phyloP scores from a whole-genome alignment of 2,329 filamentous ascomycete genomes.

The Rutstroemia sp. region DNA sequence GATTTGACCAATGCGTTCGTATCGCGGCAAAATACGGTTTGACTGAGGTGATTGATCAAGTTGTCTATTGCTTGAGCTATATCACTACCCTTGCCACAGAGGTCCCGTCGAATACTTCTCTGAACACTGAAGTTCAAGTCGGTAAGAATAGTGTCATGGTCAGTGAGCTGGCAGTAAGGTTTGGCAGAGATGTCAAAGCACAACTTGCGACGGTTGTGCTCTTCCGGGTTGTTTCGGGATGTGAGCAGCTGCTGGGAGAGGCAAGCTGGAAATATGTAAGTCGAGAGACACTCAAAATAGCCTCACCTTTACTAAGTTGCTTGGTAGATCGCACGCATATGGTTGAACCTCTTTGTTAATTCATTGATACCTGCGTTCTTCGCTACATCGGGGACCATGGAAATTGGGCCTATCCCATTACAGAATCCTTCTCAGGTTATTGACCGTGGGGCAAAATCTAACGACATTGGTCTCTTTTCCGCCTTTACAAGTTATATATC shows the following conservation, averaged over 20 bases:
- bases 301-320: slow-evolving; percentile 31
- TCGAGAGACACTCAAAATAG: slow-evolving; percentile 16
- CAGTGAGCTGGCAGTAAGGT: slow-evolving; percentile 91
- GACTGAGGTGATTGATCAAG: slow-evolving; percentile 83
- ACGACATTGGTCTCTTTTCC: slow-evolving; percentile 82
- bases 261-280: slow-evolving; percentile 70
- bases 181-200: slow-evolving; percentile 87
- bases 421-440: slow-evolving; percentile 90
- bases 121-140: slow-evolving; percentile 94
- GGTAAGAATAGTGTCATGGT: slow-evolving; percentile 95
- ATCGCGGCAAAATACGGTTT: slow-evolving; percentile 82
- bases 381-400: slow-evolving; percentile 51
- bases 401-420: slow-evolving; percentile 75
- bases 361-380: slow-evolving; percentile 74
- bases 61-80: slow-evolving; percentile 80
- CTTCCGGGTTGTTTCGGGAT: slow-evolving; percentile 83
- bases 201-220: slow-evolving; percentile 92
- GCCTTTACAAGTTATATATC: slow-evolving; percentile 95
- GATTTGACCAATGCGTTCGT: slow-evolving; percentile 91
- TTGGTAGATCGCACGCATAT: slow-evolving; percentile 73
- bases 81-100: slow-evolving; percentile 84
- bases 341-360: slow-evolving; percentile 93
- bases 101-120: slow-evolving; percentile 67
- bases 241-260: slow-evolving; percentile 66
- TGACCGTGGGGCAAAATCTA: slow-evolving; percentile 71